Evolutionary conservation across 345 rosid species (phyloP).

Genomic region (Bretschneidera sinensis): DNA sequence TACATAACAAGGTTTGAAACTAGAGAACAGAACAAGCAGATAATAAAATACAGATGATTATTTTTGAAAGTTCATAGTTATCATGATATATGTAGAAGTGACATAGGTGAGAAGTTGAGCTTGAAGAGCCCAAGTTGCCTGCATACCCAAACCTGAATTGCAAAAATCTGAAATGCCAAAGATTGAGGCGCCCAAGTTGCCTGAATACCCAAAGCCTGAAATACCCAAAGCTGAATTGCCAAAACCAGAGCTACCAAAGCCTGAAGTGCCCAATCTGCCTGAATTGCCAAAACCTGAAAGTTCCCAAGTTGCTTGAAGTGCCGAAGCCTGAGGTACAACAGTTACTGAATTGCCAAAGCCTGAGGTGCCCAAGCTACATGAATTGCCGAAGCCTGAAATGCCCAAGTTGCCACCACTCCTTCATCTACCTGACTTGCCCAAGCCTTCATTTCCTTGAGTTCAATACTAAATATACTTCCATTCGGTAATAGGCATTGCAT

Average conservation of each 20-base stretch:
- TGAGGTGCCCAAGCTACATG: slow-evolving; percentile 14
- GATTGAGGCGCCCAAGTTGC: slow-evolving; percentile 14
- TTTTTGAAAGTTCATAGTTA: slow-evolving; percentile 4
- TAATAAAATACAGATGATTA: no score
- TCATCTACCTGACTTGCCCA: slow-evolving; percentile 11
- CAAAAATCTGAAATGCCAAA: no score
- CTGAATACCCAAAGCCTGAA: slow-evolving; percentile 14
- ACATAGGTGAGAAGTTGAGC: slow-evolving; percentile 10
- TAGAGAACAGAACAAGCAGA: no score
- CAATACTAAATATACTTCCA: no score
- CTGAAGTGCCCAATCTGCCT: slow-evolving; percentile 25
- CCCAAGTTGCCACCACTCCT: slow-evolving; percentile 16
- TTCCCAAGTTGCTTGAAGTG: slow-evolving; percentile 11
- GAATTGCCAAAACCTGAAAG: slow-evolving; percentile 11
- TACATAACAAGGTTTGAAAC: no score
- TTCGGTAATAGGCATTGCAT: no score
- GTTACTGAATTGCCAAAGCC: slow-evolving; percentile 10
- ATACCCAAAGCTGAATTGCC: not conserved
- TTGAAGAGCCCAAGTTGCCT: no score
- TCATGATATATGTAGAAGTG: not conserved
- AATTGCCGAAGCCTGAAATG: slow-evolving; percentile 6
- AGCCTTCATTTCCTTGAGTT: not conserved
- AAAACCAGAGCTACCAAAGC: slow-evolving; percentile 6
- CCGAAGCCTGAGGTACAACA: slow-evolving; percentile 16
- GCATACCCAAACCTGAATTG: slow-evolving; percentile 30